Evolutionary conservation across 768 basidiomycete species (phyloP).

Genomic region (Suillus discolor): DNA sequence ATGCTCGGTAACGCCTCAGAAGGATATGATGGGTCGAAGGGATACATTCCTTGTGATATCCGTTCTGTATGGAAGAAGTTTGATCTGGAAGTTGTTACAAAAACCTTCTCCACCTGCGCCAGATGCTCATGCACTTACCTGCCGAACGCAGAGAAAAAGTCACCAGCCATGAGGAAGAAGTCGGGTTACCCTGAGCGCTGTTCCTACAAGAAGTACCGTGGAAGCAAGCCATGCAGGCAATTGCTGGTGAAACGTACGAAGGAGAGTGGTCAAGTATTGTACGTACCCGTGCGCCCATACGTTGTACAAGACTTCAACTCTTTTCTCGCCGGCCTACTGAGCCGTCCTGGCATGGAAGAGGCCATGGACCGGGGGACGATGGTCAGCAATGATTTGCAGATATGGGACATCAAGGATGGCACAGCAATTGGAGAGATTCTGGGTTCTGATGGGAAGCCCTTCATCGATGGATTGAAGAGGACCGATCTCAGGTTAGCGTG

Average conservation of each 20-base stretch:
- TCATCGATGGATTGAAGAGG: constrained; percentile 17
- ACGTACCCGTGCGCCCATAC: constrained; percentile 12
- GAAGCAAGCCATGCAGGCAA: constrained; percentile 14
- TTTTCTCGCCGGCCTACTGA: constrained; percentile 29
- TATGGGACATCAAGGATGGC: constrained; percentile 27
- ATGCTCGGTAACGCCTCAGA: too few relatives aligned
- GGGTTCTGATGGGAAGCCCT: constrained; percentile 27
- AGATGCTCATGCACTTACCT: constrained; percentile 27
- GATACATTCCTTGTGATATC: too few relatives aligned
- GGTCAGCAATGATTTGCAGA: background rate
- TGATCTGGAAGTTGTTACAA: too few relatives aligned
- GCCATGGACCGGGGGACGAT: constrained; percentile 23
- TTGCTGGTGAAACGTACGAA: background rate
- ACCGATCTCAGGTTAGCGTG: constrained; percentile 20
- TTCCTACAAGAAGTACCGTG: constrained; percentile 14
- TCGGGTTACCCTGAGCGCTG: constrained; percentile 23
- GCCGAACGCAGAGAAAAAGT: background rate
- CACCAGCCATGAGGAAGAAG: background rate
- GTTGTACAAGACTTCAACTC: constrained; percentile 29
- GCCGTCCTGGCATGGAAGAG: constrained; percentile 27
- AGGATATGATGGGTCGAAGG: too few relatives aligned
- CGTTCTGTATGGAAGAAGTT: too few relatives aligned
- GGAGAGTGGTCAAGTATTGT: background rate
- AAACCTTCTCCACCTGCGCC: constrained; percentile 23
- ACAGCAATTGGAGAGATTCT: constrained; percentile 26